Evolutionary conservation across 805 yeast genomes (phyloP), one percentile per base, ranked within the genome.

Genomic region (Brettanomyces nanus): DNA sequence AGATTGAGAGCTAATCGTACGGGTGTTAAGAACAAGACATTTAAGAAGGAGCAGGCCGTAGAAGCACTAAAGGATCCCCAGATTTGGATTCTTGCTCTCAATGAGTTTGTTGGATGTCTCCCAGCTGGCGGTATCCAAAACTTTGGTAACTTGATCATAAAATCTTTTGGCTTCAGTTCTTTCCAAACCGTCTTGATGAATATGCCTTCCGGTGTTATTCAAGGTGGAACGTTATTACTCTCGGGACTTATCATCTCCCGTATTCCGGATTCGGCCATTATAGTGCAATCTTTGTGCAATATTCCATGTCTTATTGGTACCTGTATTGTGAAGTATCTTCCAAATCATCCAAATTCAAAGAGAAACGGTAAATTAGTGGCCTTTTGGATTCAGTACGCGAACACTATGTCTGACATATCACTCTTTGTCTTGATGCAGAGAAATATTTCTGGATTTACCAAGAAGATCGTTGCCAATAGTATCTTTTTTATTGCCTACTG

Each of bases 41-140:
- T 58, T 58, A 79, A 79, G 51, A 56, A 58, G 62, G 52, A 66
- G 38, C 86, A 80, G 54, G 62, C 77, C 37, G 59, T 50, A 25
- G 85, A 80, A 56, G 74, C 77, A 3, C 39, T 78, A 20, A 41
- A 53, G 9, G 86, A 80, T 49, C 53, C 60, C 26, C 68, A 70
- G 48, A 66, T 72, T 4, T 76, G 75, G 71, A 45, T 70, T 19
- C 61, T 66, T 51, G 68, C 74, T 33, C 59, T 63, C 47, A 67
- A 73, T 47, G 51, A n/a, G 61, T 9, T 58, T 68, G 37, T 66
- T 68, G 18, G 49, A 70, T 22, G 54, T 68, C 37, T 79, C 45
- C 81, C 82, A 36, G 73, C 75, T 47, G 83, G 82, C 48, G 82
- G 78, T 28, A 49, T 73, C 20, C 65, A 75, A 17, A 70, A 65